These are phyloP conservation scores for Naumovozyma castellii DNA, from an alignment of 805 yeast species.

Conservation along the genomic window DNA sequence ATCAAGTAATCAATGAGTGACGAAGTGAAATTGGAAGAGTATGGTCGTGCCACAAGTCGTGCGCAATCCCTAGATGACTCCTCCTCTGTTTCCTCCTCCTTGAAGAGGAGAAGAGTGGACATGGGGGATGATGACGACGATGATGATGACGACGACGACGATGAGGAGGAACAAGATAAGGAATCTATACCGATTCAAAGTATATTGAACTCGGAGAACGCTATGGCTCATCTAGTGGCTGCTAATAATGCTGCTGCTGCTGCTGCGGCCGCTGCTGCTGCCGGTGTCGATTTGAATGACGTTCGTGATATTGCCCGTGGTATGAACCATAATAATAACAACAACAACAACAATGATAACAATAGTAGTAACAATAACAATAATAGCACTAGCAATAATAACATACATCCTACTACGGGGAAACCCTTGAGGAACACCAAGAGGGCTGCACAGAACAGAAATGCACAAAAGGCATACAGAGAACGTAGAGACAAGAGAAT, in stretches of 20 bases:
- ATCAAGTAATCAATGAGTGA: too few relatives aligned
- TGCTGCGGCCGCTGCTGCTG: neutral
- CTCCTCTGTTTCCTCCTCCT: too few relatives aligned
- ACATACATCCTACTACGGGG: constrained; percentile 7
- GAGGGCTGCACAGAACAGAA: constrained; percentile 86
- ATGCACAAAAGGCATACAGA: constrained; percentile 87
- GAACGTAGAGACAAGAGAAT: constrained; percentile 73
- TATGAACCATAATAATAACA: too few relatives aligned
- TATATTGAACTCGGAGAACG: neutral
- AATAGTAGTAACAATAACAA: neutral
- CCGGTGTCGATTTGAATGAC: too few relatives aligned
- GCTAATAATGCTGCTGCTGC: neutral
- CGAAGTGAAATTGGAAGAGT: too few relatives aligned
- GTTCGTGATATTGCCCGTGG: too few relatives aligned
- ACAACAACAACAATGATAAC: neutral
- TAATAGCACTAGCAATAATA: neutral
- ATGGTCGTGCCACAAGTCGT: too few relatives aligned
- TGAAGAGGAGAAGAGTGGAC: too few relatives aligned
- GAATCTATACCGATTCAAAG: neutral
- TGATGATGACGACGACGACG: neutral
- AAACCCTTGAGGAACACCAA: constrained; percentile 41
- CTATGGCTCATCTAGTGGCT: neutral
- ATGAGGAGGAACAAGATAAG: neutral
- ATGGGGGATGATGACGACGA: neutral
- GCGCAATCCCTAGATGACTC: too few relatives aligned